Base-by-base conservation (phyloP, 306 rosid genomes). In the Rubus idaeus region DNA sequence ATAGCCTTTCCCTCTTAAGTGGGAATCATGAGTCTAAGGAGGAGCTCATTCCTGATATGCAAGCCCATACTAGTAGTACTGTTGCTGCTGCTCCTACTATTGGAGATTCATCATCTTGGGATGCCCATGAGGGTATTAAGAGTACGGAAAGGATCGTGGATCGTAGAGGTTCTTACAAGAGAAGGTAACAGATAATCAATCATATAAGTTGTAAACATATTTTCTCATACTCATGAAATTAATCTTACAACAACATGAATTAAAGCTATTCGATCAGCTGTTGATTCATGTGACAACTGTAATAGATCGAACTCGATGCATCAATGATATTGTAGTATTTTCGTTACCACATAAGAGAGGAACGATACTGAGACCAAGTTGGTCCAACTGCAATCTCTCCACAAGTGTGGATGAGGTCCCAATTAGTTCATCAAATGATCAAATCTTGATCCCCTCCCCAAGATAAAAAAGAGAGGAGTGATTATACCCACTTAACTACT, bases 161-260 rank as follows among this genome's bases (percentile, higher is more conserved):
- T 61, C 53, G 83, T 44, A 84, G 90, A 53, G 89, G 89, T 0
- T 75, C 81, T 23, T 81, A 88, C 79, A 91, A 86, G 77, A 85
- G 90, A 85, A 89, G 97, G 97, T 86, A 83, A 21, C 5, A 26
- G 0, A 11, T 4, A 0, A 30, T 30, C 35, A 30, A 30, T 30
- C 35, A 7, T 55, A 6, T 50, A 14, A 13, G 55, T 14, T 13
- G 55, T 8, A 18, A 14, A 55, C 26, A 55, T 18, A 14, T n/a
- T 55, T 18, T 55, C 1, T 14, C 26, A 18, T 52, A 7, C 49
- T 45, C 55, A 14, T 50, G 7, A 7, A 56, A n/a, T 26, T 5
- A 12, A 26, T 26, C 66, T 4, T 60, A 10, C 8, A 4, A 26
- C 18, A 60, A 23, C 65, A 10, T 45, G 49, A 8, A 45, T 30